Base-by-base conservation (phyloP, 2,329 filamentous ascomycete genomes). In the Chaetothyriales sp. region DNA sequence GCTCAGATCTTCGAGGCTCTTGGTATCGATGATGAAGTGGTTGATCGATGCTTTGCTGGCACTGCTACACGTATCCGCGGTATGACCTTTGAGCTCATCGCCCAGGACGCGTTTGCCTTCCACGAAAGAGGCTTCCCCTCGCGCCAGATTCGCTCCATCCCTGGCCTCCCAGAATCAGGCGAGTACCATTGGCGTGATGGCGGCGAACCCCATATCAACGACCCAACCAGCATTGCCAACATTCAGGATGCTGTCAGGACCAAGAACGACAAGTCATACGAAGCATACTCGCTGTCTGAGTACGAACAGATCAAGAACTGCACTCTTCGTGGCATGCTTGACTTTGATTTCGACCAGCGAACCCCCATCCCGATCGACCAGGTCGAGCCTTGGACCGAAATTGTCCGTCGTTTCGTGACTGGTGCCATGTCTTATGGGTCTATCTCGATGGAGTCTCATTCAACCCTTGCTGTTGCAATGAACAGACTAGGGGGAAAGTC, bases 161-260 rank as follows among this genome's bases (percentile, higher is more conserved):
- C 84, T 55, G 89, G 86, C 57, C 80, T 96, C 39, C 78, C 84
- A 3, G 90, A 96, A 70, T 92, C 90, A 52, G 90, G 90, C 57
- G 90, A 96, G 68, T 96, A 96, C 71, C 90, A 96, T 69, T 96
- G 90, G 90, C 84, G 90, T 70, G 89, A 95, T 66, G 90, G 90
- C 62, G 90, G 90, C 49, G 89, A 96, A 70, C 79, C 88, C 53
- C 90, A 96, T 69, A 79, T 96, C 70, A 96, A 96, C 70, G 89
- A 95, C 62, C 90, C 90, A 5, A 82, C 84, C 47, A 89, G 86
- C 57, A 95, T 96, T 70, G 90, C 90, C 63, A 95, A 95, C 69
- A 87, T 96, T 54, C 90, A 95, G 68, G 90, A 96, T 67, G 90
- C 90, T 10, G 90, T 95, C 15, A 84, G 90, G 53, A 90, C 84